Base-by-base conservation (phyloP, 2,329 filamentous ascomycete species). In the Ophiocordyceps camponoti-rufipedis region DNA sequence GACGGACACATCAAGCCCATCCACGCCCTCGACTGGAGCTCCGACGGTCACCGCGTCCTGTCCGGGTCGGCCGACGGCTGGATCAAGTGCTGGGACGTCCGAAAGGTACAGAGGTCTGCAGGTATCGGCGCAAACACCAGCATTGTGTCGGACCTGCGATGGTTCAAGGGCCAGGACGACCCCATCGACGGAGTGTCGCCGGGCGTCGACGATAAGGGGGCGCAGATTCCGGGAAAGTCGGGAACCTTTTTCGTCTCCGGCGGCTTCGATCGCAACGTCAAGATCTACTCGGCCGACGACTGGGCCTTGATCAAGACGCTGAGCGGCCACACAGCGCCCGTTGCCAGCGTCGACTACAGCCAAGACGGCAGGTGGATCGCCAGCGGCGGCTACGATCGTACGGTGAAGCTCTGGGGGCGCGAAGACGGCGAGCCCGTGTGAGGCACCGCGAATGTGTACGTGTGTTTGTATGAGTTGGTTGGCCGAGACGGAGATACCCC, bases 61-160 rank as follows among this genome's bases (percentile, higher is more conserved):
- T 87, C 87, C 0, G 88, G 87, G 1, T 93, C 87, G 13, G 86
- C 81, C 2, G 91, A 98, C 58, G 89, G 89, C 16, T 96, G 91
- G 75, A 80, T 94, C 56, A 96, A 95, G 62, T 95, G 89, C 64
- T 98, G 91, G 91, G 91, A 98, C 58, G 72, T 98, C 45, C 79
- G 91, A 42, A 89, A 91, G 55, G 88, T 96, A 43, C 76, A 83
- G 54, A 80, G 80, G 50, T 81, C 77, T 0, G 89, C 85, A 12
- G 85, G 83, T 16, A 82, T 98, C 42, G 91, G 89, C 43, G 89
- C 91, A 7, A 91, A 98, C 61, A 82, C 78, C 44, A 89, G 86
- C 51, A 83, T 91, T 32, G 88, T 98, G 8, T 91, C 87, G 1
- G 91, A 98, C 60, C 66, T 98, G 50, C 73, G 87, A 50, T 96